Evolutionary conservation across 2,329 filamentous ascomycete species (phyloP).

Genomic region (Tolypocladium pustulatum): DNA sequence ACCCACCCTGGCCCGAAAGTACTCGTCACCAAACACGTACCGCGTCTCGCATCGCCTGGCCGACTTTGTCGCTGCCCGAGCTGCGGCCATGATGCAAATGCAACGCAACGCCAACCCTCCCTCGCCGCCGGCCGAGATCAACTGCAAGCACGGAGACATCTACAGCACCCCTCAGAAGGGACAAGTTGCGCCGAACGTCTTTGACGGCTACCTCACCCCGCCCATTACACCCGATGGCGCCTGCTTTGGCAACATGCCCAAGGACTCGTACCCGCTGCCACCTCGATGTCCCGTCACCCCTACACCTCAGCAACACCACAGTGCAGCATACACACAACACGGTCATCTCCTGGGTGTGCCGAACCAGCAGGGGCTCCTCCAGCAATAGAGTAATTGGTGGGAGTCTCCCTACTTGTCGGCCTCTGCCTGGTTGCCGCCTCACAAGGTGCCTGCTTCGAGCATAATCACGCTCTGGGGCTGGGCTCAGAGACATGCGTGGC

Average conservation of each 20-base stretch:
- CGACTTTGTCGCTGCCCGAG: conserved; percentile 50
- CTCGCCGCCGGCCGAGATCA: conserved; percentile 46
- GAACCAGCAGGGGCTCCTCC: conserved; percentile 30
- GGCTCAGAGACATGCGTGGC: conserved; percentile 1
- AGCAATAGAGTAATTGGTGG: conserved; percentile 23
- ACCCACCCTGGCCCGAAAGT: conserved; percentile 47
- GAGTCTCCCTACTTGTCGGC: neutral
- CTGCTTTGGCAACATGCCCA: conserved; percentile 36
- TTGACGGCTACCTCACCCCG: conserved; percentile 71
- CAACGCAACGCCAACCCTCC: conserved; percentile 41
- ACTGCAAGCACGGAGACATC: conserved; percentile 45
- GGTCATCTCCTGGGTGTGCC: conserved; percentile 26
- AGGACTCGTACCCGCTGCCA: conserved; percentile 36
- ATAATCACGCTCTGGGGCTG: conserved; percentile 2
- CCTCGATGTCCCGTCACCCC: conserved; percentile 53
- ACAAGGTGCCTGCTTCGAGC: conserved; percentile 3
- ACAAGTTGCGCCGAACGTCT: conserved; percentile 50
- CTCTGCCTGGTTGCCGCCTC: neutral
- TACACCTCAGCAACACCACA: conserved; percentile 38
- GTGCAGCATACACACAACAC: conserved; percentile 20
- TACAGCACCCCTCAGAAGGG: conserved; percentile 75
- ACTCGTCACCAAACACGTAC: conserved; percentile 42
- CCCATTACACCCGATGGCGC: conserved; percentile 73
- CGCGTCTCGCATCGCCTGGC: conserved; percentile 44
- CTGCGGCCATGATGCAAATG: conserved; percentile 31